These are phyloP conservation scores for Magnusiomyces ingens DNA, from an alignment of 1,139 yeast genomes.

Conservation along the genomic window DNA sequence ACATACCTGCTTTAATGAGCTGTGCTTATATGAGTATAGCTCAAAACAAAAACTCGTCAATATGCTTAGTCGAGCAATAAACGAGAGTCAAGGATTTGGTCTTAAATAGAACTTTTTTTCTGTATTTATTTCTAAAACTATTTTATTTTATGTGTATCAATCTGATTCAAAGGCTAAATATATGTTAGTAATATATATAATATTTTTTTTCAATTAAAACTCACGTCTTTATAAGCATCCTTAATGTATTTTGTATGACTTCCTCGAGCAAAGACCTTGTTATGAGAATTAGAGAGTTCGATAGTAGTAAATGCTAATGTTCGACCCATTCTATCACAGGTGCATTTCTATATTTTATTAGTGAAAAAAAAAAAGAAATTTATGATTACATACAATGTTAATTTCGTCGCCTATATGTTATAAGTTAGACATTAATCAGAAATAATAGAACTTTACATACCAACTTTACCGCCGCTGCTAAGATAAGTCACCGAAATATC, in stretches of 20 bases:
- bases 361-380: not conserved
- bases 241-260: slow-evolving; percentile 40
- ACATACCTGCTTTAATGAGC: slow-evolving; percentile 90
- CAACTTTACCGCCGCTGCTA: slow-evolving; percentile 37
- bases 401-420: slow-evolving; percentile 20
- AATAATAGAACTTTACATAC: slow-evolving; percentile 18
- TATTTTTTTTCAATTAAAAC: slow-evolving; percentile 13
- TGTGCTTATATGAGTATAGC: slow-evolving; percentile 64
- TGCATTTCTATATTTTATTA: slow-evolving; percentile 23
- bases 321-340: slow-evolving; percentile 35
- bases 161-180: slow-evolving; percentile 9
- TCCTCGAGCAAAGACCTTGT: slow-evolving; percentile 37
- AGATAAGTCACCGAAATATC: slow-evolving; percentile 38
- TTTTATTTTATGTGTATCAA: slow-evolving; percentile 7
- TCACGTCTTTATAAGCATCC: slow-evolving; percentile 33
- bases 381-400: slow-evolving; percentile 18
- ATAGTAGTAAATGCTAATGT: slow-evolving; percentile 39
- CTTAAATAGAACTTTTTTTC: slow-evolving; percentile 39
- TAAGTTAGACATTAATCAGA: slow-evolving; percentile 2
- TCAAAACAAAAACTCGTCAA: slow-evolving; percentile 44
- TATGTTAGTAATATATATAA: not conserved
- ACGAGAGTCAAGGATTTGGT: slow-evolving; percentile 83
- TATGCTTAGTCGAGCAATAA: slow-evolving; percentile 60
- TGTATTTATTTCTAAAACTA: not conserved
- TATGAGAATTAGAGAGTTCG: slow-evolving; percentile 29